Conservation (phyloP, 1,284 basidiomycete genomes). For the Sporisorium scitamineum region DNA sequence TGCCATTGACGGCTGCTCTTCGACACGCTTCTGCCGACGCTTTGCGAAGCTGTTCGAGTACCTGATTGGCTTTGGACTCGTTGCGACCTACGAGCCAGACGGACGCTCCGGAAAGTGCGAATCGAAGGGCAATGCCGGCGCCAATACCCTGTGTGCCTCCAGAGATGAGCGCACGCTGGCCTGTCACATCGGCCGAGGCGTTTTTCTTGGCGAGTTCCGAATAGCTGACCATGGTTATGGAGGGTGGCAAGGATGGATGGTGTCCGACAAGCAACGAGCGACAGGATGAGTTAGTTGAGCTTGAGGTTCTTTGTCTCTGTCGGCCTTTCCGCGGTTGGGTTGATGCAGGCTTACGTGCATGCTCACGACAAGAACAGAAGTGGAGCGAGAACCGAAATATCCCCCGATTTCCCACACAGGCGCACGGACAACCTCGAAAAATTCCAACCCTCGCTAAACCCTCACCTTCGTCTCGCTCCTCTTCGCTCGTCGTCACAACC, state of each 20-base stretch:
- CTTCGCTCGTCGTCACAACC: background rate
- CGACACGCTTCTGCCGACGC: slow-evolving; percentile 47
- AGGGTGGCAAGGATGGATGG: background rate
- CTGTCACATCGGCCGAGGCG: slow-evolving; percentile 21
- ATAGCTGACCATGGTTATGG: slow-evolving; percentile 25
- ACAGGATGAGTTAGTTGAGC: background rate
- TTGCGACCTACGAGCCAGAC: slow-evolving; percentile 70
- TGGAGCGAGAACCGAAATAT: background rate
- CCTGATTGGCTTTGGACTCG: slow-evolving; percentile 55
- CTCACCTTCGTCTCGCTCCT: background rate
- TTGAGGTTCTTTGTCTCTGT: no score
- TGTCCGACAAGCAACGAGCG: background rate
- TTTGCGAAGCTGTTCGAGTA: slow-evolving; percentile 60
- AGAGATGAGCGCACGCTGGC: slow-evolving; percentile 48
- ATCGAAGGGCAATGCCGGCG: slow-evolving; percentile 59
- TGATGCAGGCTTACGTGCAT: background rate
- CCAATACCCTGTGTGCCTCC: slow-evolving; percentile 65
- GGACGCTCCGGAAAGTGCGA: slow-evolving; percentile 64
- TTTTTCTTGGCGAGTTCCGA: slow-evolving; percentile 38
- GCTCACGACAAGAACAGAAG: background rate
- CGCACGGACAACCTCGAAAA: background rate
- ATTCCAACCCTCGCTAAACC: background rate
- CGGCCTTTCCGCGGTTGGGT: background rate
- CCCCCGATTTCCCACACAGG: background rate
- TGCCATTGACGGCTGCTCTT: slow-evolving; percentile 4